Base-by-base conservation (phyloP, 1,139 yeast species). In the Kurtzmaniella quercitrusa region DNA sequence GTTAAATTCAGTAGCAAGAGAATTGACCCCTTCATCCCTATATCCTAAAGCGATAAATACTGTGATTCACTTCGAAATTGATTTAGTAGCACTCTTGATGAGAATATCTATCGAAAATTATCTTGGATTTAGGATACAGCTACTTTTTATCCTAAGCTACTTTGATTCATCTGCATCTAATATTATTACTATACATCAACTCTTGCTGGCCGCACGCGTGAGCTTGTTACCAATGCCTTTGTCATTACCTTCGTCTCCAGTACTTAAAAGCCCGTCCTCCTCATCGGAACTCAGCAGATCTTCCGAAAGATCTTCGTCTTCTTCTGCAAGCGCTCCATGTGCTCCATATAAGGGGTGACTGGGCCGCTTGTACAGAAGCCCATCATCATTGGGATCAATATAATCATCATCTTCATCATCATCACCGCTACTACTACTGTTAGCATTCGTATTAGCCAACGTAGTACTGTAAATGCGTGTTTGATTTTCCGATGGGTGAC, bases 381-480 rank as follows among this genome's bases (percentile, higher is more conserved):
- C 93, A 55, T 85, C 94, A 59, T 85, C 93, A 56, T 85, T 82
- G 2, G 93, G 93, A 59, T 85, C 93, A 53, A 81, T 80, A 54
- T 85, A 85, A 47, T 82, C 88, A 45, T 81, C 86, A 24, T 72
- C 79, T 21, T 69, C 73, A 29, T 59, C 67, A 18, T 57, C 63
- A 37, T 50, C 54, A 17, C 16, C 15, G 3, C 15, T 19, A 37
- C 36, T 39, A 31, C 36, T 31, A 15, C 36, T 31, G 23, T 18
- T 23, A 37, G 17, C 12, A 18, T 21, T n/a, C 34, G 39, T 37
- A 14, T 24, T 11, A 18, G 21, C 17, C 8, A 9, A 21, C 3
- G 36, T 31, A 31, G 36, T 31, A n/a, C 31, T 27, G 31, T 27
- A n/a, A 4, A 27, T 27, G 4, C 31, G 31, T 11, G 23, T 34